Percentiles rank a stretch among this genome's conserved stretches.
phyloP scores from a whole-genome alignment of 164 flowering plant genomes.

The Stephania japonica region DNA sequence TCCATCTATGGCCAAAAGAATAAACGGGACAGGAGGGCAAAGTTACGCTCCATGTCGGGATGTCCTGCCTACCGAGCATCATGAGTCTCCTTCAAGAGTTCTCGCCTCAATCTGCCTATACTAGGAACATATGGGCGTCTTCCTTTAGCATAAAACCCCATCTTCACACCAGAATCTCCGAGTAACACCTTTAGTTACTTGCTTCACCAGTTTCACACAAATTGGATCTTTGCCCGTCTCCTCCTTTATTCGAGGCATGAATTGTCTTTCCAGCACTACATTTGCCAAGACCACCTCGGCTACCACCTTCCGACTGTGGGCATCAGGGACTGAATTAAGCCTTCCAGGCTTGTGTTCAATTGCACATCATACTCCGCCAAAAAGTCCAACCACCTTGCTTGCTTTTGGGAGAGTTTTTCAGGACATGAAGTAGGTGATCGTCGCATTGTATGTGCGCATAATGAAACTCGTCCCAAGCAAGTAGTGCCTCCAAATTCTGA shows the following conservation, averaged over 20 bases:
- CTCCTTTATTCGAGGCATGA: not conserved
- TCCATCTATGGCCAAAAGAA: too few species aligned
- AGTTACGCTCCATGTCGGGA: conserved; percentile 12
- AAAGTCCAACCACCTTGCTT: not conserved
- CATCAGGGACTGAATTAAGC: conserved; percentile 10
- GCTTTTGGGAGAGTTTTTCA: conserved; percentile 18
- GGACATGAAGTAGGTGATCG: conserved; percentile 6
- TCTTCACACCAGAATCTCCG: too few species aligned
- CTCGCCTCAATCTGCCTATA: conserved; percentile 7
- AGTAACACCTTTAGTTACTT: not conserved
- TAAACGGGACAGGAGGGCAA: too few species aligned
- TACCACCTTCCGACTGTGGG: conserved; percentile 10
- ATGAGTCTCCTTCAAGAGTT: conserved; percentile 16
- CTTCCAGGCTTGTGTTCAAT: not conserved
- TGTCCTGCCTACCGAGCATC: conserved; percentile 9
- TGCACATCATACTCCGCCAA: not conserved
- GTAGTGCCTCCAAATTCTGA: conserved; percentile 8
- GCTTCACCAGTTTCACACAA: not conserved
- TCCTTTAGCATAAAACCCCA: too few species aligned
- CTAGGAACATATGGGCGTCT: too few species aligned
- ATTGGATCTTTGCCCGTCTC: not conserved
- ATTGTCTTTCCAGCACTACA: not conserved
- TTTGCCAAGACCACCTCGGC: not conserved
- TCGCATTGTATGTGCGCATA: not conserved
- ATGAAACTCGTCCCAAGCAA: not conserved